These are phyloP conservation scores for Schrenkiella parvula DNA, from an alignment of 345 rosid species.

Conservation along the genomic window DNA sequence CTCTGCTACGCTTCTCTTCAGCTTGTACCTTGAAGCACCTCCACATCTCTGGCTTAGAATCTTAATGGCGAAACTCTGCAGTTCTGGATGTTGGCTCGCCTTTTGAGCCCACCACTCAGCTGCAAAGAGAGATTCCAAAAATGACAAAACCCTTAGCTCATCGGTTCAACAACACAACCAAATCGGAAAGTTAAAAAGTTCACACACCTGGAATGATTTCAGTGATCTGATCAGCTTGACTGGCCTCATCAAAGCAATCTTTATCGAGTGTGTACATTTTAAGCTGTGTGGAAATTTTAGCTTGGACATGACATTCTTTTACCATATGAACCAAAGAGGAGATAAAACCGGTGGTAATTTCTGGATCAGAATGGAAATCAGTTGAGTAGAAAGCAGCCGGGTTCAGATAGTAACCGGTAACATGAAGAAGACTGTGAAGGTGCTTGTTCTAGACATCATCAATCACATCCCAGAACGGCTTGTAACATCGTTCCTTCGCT, in stretches of 20 bases:
- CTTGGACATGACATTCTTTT: constrained; percentile 26
- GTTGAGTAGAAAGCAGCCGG: constrained; percentile 50
- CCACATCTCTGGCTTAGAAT: constrained; percentile 55
- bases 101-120: constrained; percentile 55
- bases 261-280: constrained; percentile 37
- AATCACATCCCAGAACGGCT: constrained; percentile 48
- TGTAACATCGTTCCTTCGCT: constrained; percentile 25
- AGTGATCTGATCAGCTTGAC: constrained; percentile 32
- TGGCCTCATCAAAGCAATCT: constrained; percentile 45
- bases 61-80: constrained; percentile 48
- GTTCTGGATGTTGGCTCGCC: constrained; percentile 45
- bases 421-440: constrained; percentile 63
- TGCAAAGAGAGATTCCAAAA: constrained; percentile 21
- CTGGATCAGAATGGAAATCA: constrained; percentile 41
- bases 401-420: constrained; percentile 59
- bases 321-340: constrained; percentile 39
- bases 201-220: constrained; percentile 44
- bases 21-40: constrained; percentile 46
- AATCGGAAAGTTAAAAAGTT: neutral
- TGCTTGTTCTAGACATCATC: constrained; percentile 55
- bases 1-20: constrained; percentile 48
- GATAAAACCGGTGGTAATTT: constrained; percentile 45
- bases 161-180: neutral
- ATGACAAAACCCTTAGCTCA: neutral
- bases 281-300: constrained; percentile 37